Evolutionary conservation across 176 grass and related monocot genomes (phyloP).

Genomic region (Cenchrus fungigraminus): DNA sequence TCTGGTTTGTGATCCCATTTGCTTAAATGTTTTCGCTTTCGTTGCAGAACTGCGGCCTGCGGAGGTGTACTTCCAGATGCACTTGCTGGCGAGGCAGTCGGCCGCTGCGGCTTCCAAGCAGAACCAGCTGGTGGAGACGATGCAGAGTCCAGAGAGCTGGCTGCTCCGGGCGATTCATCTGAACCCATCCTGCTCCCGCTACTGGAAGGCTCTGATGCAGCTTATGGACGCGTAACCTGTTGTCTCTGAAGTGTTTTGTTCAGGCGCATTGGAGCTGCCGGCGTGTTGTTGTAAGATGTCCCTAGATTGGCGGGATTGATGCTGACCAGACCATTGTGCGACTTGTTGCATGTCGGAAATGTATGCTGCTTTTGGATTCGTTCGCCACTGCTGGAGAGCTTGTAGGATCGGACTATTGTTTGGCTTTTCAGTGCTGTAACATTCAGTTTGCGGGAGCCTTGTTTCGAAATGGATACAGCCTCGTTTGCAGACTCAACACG

Average conservation of each 20-base stretch:
- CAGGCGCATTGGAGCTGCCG: neutral
- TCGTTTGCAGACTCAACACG: neutral
- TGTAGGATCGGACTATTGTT: too few relatives aligned
- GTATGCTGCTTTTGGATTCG: neutral
- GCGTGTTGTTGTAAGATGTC: neutral
- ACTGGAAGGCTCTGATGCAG: conserved; percentile 74
- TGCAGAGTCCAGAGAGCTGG: conserved; percentile 70
- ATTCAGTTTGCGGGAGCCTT: neutral
- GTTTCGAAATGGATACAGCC: neutral
- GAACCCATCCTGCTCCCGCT: conserved; percentile 81
- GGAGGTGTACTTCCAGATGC: conserved; percentile 94
- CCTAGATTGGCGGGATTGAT: neutral
- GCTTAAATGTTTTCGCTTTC: neutral
- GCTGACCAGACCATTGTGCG: neutral
- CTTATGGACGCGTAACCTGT: conserved; percentile 38
- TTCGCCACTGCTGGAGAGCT: too few relatives aligned
- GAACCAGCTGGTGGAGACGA: conserved; percentile 44
- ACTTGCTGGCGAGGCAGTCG: conserved; percentile 69
- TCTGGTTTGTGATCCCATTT: neutral
- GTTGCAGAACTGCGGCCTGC: conserved; percentile 78
- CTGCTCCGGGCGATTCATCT: conserved; percentile 77
- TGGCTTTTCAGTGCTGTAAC: neutral
- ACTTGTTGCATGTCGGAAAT: neutral
- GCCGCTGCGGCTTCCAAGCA: conserved; percentile 39
- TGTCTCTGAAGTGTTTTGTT: neutral